Conservation (phyloP, 176 grass and related monocot species). For the Dactylis glomerata region DNA sequence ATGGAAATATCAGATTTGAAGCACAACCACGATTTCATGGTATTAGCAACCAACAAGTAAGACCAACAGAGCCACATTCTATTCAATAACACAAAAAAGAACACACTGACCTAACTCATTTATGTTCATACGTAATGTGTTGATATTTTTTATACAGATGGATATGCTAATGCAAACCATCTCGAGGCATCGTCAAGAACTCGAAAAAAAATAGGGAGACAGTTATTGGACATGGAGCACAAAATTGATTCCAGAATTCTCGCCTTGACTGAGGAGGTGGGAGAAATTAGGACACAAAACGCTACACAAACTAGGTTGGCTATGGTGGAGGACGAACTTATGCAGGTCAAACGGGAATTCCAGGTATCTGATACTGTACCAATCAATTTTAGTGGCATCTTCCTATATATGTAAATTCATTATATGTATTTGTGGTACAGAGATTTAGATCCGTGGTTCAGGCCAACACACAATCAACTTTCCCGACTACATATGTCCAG, state of each 20-base stretch:
- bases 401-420: too few relatives aligned
- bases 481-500: too few relatives aligned
- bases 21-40: neutral
- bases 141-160: neutral
- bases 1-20: neutral
- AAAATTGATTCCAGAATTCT: neutral
- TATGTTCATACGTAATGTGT: neutral
- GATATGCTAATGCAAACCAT: neutral
- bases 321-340: neutral
- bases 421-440: too few relatives aligned
- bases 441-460: too few relatives aligned
- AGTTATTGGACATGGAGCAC: neutral
- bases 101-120: neutral
- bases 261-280: neutral
- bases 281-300: neutral
- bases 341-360: neutral
- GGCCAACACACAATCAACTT: too few relatives aligned
- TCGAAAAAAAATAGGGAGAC: neutral
- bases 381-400: too few relatives aligned
- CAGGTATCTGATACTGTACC: too few relatives aligned
- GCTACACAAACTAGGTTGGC: neutral
- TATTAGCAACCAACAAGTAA: neutral
- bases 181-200: neutral
- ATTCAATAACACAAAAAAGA: neutral
- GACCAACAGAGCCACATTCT: neutral